These are phyloP conservation scores for Neofusicoccum kwambonambiense DNA, from an alignment of 2,329 filamentous ascomycete genomes.

Conservation along the genomic window DNA sequence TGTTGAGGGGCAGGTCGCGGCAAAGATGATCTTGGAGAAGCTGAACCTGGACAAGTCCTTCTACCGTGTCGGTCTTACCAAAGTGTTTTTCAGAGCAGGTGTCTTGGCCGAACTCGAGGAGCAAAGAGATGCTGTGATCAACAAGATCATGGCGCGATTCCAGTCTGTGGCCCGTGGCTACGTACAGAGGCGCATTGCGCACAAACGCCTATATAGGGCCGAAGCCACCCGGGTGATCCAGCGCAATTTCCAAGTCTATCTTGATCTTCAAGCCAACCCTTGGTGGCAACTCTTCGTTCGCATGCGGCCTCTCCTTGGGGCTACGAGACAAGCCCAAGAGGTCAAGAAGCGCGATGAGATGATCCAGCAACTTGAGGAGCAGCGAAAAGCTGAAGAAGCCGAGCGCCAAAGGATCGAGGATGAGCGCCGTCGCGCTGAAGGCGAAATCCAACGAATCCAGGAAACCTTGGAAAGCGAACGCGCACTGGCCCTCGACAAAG, in stretches of 20 bases:
- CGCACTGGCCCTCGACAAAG: conserved; percentile 93
- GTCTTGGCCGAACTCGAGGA: conserved; percentile 97
- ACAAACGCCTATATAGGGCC: conserved; percentile 90
- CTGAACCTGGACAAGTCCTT: conserved; percentile 80
- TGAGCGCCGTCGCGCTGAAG: conserved; percentile 80
- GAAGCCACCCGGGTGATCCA: conserved; percentile 96
- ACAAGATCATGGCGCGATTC: conserved; percentile 89
- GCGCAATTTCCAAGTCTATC: conserved; percentile 87
- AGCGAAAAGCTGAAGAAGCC: conserved; percentile 73
- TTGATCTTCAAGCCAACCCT: conserved; percentile 84
- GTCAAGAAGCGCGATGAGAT: conserved; percentile 94
- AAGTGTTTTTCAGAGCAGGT: conserved; percentile 96
- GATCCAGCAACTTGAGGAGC: conserved; percentile 82
- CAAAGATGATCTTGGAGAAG: conserved; percentile 83
- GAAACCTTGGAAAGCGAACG: conserved; percentile 94
- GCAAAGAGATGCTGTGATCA: conserved; percentile 86
- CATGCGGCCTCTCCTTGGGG: conserved; percentile 92
- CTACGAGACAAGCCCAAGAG: conserved; percentile 86
- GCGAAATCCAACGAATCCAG: conserved; percentile 85
- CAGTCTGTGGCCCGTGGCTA: conserved; percentile 91
- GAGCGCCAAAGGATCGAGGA: conserved; percentile 83
- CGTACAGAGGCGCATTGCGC: conserved; percentile 79
- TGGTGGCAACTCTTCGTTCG: conserved; percentile 97
- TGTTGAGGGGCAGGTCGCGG: conserved; percentile 82
- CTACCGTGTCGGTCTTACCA: conserved; percentile 91